Percentiles rank a stretch among this genome's conserved stretches.
phyloP scores from a whole-genome alignment of 495 filamentous ascomycete genomes.

The Penicillium verhagenii region DNA sequence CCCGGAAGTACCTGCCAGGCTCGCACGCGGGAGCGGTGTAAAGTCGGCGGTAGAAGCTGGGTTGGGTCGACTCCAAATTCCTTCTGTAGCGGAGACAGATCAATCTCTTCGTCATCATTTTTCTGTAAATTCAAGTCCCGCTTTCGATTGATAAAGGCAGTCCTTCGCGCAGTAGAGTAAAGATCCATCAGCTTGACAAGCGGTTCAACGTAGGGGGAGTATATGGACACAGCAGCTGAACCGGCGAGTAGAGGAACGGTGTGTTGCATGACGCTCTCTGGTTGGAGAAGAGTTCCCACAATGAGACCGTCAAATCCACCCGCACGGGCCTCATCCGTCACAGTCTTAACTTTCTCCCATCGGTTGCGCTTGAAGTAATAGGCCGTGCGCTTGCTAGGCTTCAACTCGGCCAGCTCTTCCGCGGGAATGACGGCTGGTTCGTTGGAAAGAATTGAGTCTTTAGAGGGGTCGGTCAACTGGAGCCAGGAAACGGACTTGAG shows the following conservation, averaged over 20 bases:
- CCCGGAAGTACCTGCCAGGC: conserved; percentile 90
- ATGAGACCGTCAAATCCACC: conserved; percentile 84
- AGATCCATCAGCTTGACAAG: conserved; percentile 71
- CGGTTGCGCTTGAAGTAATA: conserved; percentile 85
- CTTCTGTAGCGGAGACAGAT: conserved; percentile 54
- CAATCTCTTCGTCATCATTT: conserved; percentile 10
- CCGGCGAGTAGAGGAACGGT: conserved; percentile 77
- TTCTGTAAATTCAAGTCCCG: conserved; percentile 33
- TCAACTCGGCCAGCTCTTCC: conserved; percentile 60
- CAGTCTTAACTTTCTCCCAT: conserved; percentile 63
- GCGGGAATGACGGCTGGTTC: conserved; percentile 54
- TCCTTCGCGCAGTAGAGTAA: conserved; percentile 72
- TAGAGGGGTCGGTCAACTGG: conserved; percentile 72
- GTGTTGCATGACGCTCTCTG: conserved; percentile 68
- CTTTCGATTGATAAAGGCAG: conserved; percentile 61
- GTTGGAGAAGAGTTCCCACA: conserved; percentile 76
- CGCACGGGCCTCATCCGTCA: conserved; percentile 68
- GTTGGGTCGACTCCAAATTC: conserved; percentile 85
- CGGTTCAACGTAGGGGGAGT: conserved; percentile 74
- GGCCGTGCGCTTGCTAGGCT: conserved; percentile 71
- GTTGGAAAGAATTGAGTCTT: conserved; percentile 66
- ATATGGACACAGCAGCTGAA: conserved; percentile 81
- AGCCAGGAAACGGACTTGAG: conserved; percentile 87
- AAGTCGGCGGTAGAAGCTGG: conserved; percentile 69
- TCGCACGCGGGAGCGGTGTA: conserved; percentile 74